Evolutionary conservation across 1,284 basidiomycete species (phyloP).

Genomic region (Heterobasidion annosum): DNA sequence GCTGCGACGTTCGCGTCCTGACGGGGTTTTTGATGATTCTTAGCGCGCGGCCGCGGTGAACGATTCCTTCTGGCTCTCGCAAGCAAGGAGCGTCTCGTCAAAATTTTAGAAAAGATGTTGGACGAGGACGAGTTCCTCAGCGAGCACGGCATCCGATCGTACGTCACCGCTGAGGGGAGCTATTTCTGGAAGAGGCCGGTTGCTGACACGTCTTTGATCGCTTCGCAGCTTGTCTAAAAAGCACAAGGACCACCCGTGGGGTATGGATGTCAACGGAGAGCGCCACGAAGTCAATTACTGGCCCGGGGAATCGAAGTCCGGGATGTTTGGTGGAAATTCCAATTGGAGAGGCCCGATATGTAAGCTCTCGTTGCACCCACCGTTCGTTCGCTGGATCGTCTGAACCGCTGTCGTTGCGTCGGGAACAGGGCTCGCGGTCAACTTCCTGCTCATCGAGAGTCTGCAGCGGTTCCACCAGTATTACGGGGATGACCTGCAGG

Average conservation of each 20-base stretch:
- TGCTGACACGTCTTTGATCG: slow-evolving; percentile 3
- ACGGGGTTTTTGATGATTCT: neutral
- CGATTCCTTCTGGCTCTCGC: slow-evolving; percentile 86
- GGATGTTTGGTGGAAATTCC: slow-evolving; percentile 98
- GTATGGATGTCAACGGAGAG: slow-evolving; percentile 88
- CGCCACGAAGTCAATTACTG: slow-evolving; percentile 92
- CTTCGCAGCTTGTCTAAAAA: slow-evolving; percentile 66
- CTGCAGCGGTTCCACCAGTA: slow-evolving; percentile 97
- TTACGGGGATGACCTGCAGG: slow-evolving; percentile 81
- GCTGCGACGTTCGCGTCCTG: neutral
- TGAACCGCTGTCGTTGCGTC: neutral
- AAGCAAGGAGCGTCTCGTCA: slow-evolving; percentile 82
- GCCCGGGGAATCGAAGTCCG: slow-evolving; percentile 94
- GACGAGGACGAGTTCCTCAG: slow-evolving; percentile 95
- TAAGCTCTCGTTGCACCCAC: slow-evolving; percentile 22
- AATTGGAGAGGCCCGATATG: slow-evolving; percentile 91
- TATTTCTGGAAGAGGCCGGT: neutral
- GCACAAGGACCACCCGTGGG: slow-evolving; percentile 92
- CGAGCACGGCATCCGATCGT: slow-evolving; percentile 93
- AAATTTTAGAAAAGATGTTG: slow-evolving; percentile 93
- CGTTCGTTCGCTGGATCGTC: neutral
- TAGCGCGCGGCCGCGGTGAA: slow-evolving; percentile 76
- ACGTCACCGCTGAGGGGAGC: slow-evolving; percentile 20
- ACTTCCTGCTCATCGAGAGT: slow-evolving; percentile 90
- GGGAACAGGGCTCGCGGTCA: slow-evolving; percentile 78